Conservation (phyloP, 2,329 filamentous ascomycete genomes). For the Fusarium goolgardi region DNA sequence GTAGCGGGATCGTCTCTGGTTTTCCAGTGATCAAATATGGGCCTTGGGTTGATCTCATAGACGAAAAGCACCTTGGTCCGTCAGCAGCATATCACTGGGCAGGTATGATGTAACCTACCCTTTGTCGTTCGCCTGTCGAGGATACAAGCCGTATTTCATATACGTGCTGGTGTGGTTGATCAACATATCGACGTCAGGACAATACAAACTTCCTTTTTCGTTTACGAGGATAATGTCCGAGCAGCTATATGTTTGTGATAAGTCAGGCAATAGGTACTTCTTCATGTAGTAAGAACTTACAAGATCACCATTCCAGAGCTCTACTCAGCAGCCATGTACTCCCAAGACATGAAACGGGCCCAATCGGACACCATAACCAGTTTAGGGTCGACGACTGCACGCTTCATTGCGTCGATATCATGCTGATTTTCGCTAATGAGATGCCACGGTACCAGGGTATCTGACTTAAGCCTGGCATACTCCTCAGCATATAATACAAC, state of each 20-base stretch:
- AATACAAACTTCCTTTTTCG: constrained; percentile 11
- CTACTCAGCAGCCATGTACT: constrained; percentile 11
- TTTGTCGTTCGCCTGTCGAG: constrained; percentile 12
- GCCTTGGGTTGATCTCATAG: constrained; percentile 11
- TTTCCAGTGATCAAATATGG: background rate
- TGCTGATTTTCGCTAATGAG: background rate
- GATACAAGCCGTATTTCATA: constrained; percentile 14
- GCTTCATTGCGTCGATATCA: constrained; percentile 1
- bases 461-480: background rate
- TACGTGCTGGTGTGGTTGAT: constrained; percentile 14
- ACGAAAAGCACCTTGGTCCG: constrained; percentile 1
- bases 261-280: accelerated
- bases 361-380: constrained; percentile 11
- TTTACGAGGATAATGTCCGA: constrained; percentile 13
- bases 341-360: constrained; percentile 13
- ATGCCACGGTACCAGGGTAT: constrained; percentile 7
- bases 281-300: background rate
- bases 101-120: background rate
- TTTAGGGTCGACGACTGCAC: background rate
- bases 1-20: constrained; percentile 1
- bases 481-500: background rate
- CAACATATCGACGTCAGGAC: constrained; percentile 10
- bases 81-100: background rate
- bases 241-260: background rate
- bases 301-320: constrained; percentile 13